These are phyloP conservation scores for Yamadazyma philogaea DNA, from an alignment of 805 yeast genomes.

Conservation along the genomic window DNA sequence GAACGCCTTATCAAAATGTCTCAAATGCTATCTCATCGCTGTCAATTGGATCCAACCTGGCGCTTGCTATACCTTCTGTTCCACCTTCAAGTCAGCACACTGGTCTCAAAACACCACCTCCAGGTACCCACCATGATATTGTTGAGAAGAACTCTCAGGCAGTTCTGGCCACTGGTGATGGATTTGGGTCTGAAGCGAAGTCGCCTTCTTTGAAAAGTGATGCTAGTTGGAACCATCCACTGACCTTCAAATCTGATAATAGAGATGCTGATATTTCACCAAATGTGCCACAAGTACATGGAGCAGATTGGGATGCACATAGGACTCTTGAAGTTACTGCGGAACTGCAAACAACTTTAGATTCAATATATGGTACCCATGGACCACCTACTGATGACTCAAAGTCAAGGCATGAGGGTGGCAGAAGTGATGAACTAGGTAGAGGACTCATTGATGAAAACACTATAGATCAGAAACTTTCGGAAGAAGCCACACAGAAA, in stretches of 20 bases:
- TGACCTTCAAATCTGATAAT: constrained; percentile 21
- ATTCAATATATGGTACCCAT: background rate
- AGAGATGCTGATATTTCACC: constrained; percentile 7
- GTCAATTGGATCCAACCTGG: constrained; percentile 14
- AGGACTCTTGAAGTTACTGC: background rate
- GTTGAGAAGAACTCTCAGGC: background rate
- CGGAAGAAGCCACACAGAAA: no score
- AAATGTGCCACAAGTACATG: background rate
- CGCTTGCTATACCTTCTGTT: background rate
- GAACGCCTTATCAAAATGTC: constrained; percentile 13
- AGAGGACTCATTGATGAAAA: background rate
- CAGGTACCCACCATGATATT: background rate
- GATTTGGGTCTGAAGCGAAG: constrained; percentile 14
- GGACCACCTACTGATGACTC: constrained; percentile 1
- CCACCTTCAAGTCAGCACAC: background rate
- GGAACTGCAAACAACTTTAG: constrained; percentile 5
- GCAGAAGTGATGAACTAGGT: background rate
- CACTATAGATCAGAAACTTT: background rate
- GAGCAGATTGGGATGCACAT: background rate
- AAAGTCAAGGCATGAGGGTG: background rate
- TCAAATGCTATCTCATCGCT: constrained; percentile 10
- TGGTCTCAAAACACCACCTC: constrained; percentile 1
- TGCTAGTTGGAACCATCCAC: constrained; percentile 29
- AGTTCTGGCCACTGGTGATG: background rate
- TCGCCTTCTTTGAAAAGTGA: constrained; percentile 34